Evolutionary conservation across 192 early-diverging fungal species (phyloP).

Genomic region (Piromyces finnis): DNA sequence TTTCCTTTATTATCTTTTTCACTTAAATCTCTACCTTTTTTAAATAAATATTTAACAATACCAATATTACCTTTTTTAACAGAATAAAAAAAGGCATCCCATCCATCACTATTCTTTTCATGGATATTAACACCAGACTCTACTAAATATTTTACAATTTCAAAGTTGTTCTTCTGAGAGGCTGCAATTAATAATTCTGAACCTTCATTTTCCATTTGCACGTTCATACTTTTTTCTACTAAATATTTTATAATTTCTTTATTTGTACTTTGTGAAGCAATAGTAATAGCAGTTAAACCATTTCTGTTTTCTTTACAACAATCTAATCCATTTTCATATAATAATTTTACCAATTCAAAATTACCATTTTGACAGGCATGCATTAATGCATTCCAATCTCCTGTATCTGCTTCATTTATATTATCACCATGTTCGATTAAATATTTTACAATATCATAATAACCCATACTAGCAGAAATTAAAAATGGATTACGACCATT

Average conservation of each 20-base stretch:
- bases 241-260: not conserved
- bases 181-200: not conserved
- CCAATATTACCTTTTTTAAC: not conserved
- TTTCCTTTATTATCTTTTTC: not conserved
- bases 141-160: not conserved
- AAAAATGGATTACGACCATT: not conserved
- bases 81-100: not conserved
- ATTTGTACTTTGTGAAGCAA: not conserved
- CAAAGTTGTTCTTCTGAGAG: not conserved
- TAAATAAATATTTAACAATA: not conserved
- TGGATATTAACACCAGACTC: not conserved
- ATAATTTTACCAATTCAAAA: not conserved
- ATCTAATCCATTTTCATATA: not conserved
- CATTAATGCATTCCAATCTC: not conserved
- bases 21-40: not conserved
- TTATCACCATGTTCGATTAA: not conserved
- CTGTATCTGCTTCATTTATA: not conserved
- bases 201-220: not conserved
- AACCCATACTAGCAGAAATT: not conserved
- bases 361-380: not conserved
- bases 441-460: not conserved
- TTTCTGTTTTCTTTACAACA: not conserved
- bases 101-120: not conserved
- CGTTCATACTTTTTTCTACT: not conserved
- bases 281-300: not conserved